Evolutionary conservation across 1,284 basidiomycete species (phyloP).

Genomic region (Rhodotorula sp.): DNA sequence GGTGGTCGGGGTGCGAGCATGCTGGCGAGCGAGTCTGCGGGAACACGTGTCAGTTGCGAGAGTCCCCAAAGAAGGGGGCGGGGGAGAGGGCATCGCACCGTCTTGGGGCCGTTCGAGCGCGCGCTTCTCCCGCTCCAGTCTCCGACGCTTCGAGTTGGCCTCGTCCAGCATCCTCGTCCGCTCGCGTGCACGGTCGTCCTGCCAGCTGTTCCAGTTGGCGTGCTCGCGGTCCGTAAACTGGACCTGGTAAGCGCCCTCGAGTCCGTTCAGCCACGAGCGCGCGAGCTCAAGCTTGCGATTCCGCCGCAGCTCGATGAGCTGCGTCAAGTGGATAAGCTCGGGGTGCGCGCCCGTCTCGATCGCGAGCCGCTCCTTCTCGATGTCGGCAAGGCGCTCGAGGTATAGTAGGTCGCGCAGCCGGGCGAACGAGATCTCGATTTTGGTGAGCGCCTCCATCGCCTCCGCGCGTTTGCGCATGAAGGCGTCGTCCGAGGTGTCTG

Average conservation of each 20-base stretch:
- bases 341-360: slow-evolving; percentile 71
- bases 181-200: slow-evolving; percentile 70
- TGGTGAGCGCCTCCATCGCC: slow-evolving; percentile 58
- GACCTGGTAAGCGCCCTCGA: slow-evolving; percentile 70
- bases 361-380: slow-evolving; percentile 59
- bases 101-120: slow-evolving; percentile 71
- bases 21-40: slow-evolving; percentile 36
- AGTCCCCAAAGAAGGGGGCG: not conserved
- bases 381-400: slow-evolving; percentile 59
- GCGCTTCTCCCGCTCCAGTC: slow-evolving; percentile 76
- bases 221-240: slow-evolving; percentile 62
- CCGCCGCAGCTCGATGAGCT: slow-evolving; percentile 51
- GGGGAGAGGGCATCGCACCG: slow-evolving; percentile 53
- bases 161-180: slow-evolving; percentile 80
- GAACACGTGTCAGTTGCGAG: not conserved
- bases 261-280: slow-evolving; percentile 57
- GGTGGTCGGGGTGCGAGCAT: slow-evolving; percentile 37
- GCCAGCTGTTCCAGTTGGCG: slow-evolving; percentile 67
- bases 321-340: slow-evolving; percentile 73
- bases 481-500: slow-evolving; percentile 33
- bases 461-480: slow-evolving; percentile 48
- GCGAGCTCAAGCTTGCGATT: slow-evolving; percentile 51
- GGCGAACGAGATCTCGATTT: slow-evolving; percentile 61
- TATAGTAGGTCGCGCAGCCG: slow-evolving; percentile 59
- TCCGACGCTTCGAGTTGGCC: slow-evolving; percentile 73